Conservation (phyloP, 2,329 filamentous ascomycete genomes). For the Phialophora expanda region DNA sequence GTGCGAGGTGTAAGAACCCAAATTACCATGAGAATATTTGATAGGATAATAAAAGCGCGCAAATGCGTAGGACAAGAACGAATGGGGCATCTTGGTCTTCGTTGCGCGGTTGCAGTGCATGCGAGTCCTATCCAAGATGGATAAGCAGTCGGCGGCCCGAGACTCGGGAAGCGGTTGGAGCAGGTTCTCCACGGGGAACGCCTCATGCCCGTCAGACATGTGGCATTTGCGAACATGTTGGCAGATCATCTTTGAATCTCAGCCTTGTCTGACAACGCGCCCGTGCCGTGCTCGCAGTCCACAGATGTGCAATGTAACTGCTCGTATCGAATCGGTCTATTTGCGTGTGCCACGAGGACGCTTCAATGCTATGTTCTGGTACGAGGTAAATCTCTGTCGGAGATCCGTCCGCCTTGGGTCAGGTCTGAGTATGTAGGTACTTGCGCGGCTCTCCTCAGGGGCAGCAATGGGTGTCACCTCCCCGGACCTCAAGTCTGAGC, state of each 20-base stretch:
- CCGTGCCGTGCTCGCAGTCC: neutral
- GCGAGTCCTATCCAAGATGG: neutral
- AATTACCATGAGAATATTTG: neutral
- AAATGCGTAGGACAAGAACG: neutral
- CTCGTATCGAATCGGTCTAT: neutral
- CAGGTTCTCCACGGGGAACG: neutral
- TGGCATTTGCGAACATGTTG: neutral
- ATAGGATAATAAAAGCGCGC: slow-evolving; percentile 14
- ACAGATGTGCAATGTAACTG: slow-evolving; percentile 6
- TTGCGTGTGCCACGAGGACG: neutral
- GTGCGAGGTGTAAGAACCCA: slow-evolving; percentile 3
- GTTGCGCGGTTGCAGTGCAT: slow-evolving; percentile 1
- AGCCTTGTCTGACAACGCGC: slow-evolving; percentile 3
- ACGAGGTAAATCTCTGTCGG: too few species aligned
- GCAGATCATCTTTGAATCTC: neutral
- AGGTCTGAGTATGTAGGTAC: neutral
- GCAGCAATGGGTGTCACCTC: slow-evolving; percentile 1
- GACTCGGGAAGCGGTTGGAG: neutral
- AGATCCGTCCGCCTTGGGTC: neutral
- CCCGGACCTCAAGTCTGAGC: neutral
- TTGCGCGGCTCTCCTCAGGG: slow-evolving; percentile 3
- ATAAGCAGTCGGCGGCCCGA: neutral
- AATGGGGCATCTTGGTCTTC: slow-evolving; percentile 1
- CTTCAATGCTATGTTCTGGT: neutral
- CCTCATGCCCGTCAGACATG: neutral